Evolutionary conservation across 768 basidiomycete species (phyloP).

Genomic region (Kwoniella sp.): DNA sequence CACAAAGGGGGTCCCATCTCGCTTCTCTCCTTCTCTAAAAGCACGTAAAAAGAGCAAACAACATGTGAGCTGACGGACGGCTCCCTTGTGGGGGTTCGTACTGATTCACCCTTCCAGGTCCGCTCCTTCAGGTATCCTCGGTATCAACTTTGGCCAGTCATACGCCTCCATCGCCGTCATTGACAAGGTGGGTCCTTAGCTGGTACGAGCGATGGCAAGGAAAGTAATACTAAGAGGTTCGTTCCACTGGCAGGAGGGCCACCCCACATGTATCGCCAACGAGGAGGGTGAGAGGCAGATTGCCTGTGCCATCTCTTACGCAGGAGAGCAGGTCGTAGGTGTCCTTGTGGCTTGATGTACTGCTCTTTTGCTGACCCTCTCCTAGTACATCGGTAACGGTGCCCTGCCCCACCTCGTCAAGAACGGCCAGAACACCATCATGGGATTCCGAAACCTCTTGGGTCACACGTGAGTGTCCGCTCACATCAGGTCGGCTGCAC

Average conservation of each 20-base stretch:
- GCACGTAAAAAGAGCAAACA: no score
- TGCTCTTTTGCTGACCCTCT: neutral
- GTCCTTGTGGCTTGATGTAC: neutral
- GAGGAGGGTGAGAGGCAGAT: constrained; percentile 99
- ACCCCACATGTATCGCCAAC: constrained; percentile 92
- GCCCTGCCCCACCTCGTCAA: constrained; percentile 92
- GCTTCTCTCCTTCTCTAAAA: no score
- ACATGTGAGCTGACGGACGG: constrained; percentile 12
- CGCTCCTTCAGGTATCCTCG: constrained; percentile 54
- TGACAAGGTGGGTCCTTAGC: constrained; percentile 64
- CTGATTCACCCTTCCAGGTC: constrained; percentile 17
- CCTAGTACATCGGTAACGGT: constrained; percentile 90
- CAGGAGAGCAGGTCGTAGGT: constrained; percentile 79
- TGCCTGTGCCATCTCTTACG: constrained; percentile 85
- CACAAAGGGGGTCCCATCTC: no score
- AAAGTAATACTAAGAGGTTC: neutral
- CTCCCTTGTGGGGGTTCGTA: neutral
- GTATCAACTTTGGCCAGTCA: constrained; percentile 94
- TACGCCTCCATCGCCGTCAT: constrained; percentile 93
- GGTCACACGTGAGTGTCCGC: constrained; percentile 71
- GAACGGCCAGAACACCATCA: constrained; percentile 88
- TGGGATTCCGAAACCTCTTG: constrained; percentile 86
- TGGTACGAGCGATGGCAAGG: neutral
- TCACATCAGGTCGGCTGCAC: neutral
- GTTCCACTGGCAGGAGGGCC: constrained; percentile 63